Conservation (phyloP, 169 alveolate genomes). For the Plasmodium billcollinsi region DNA sequence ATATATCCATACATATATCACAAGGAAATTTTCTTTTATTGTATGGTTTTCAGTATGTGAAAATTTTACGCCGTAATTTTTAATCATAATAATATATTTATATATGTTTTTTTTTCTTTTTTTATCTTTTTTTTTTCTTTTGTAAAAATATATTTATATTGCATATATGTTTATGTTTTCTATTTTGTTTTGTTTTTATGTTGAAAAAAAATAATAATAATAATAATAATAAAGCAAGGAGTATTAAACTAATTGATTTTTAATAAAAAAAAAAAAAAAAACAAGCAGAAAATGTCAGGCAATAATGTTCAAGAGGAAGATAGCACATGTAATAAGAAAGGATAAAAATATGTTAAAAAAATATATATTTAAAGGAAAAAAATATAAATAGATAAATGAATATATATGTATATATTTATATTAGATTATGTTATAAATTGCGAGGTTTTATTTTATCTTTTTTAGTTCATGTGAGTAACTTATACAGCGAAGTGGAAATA, state of each 20-base stretch:
- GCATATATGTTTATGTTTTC: background rate
- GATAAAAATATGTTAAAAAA: background rate
- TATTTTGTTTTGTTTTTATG: background rate
- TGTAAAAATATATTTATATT: background rate
- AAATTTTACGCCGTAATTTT: too few relatives aligned
- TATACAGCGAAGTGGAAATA: slow-evolving; percentile 68
- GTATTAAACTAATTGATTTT: too few relatives aligned
- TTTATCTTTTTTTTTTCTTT: background rate
- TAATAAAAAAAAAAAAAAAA: slow-evolving; percentile 1
- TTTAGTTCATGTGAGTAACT: slow-evolving; percentile 45
- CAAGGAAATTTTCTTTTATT: too few relatives aligned
- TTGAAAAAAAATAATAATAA: too few relatives aligned
- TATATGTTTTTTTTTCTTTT: background rate
- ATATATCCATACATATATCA: too few relatives aligned
- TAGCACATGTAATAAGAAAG: slow-evolving; percentile 24
- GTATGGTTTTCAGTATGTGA: too few relatives aligned
- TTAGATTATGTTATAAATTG: background rate
- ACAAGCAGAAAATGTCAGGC: slow-evolving; percentile 20
- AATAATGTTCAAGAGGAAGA: slow-evolving; percentile 15
- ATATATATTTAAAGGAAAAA: background rate
- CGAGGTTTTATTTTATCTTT: background rate
- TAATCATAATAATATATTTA: too few relatives aligned
- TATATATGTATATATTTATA: background rate
- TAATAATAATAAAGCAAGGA: too few relatives aligned
- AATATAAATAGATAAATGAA: background rate